Conservation (phyloP, 192 early-diverging fungal species). For the Coemansia sp. region DNA sequence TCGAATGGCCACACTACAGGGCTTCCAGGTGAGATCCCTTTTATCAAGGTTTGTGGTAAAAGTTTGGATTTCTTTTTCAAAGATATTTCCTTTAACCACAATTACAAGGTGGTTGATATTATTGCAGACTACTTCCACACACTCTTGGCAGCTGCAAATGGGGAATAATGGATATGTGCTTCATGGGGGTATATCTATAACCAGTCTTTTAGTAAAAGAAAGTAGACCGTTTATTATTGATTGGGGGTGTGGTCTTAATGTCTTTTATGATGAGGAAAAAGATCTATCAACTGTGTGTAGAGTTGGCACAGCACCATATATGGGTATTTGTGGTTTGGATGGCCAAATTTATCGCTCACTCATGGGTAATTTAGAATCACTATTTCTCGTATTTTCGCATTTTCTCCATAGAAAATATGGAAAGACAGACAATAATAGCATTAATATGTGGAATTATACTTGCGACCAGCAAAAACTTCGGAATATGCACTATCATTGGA, state of each 20-base stretch:
- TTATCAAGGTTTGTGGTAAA: background rate
- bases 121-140: background rate
- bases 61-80: background rate
- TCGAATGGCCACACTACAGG: background rate
- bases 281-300: background rate
- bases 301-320: constrained; percentile 2
- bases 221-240: background rate
- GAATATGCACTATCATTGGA: background rate
- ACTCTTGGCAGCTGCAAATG: background rate
- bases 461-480: background rate
- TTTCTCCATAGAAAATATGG: background rate
- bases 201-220: background rate
- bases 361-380: background rate
- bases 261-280: background rate
- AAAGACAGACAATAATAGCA: background rate
- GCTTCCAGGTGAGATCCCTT: background rate
- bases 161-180: background rate
- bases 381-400: background rate
- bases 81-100: background rate
- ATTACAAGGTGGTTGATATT: background rate
- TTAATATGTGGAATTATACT: background rate
- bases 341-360: background rate
- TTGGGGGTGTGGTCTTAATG: background rate
- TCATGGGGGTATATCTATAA: background rate
- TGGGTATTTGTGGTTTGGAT: background rate